phyloP scores from a whole-genome alignment of 345 rosid species.

The Populus nigra region DNA sequence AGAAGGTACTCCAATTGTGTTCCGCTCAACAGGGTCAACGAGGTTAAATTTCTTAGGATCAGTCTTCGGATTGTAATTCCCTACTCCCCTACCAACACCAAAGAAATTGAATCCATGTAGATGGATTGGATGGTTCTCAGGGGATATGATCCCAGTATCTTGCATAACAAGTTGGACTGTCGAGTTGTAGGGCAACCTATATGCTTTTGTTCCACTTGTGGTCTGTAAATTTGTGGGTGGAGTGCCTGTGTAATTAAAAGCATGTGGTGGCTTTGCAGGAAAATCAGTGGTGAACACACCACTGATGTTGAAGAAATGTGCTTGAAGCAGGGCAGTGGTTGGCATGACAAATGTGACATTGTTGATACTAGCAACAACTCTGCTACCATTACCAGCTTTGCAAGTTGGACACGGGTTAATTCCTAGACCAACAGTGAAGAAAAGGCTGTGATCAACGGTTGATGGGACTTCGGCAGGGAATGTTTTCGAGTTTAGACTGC shows the following conservation, averaged over 20 bases:
- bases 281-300: constrained; percentile 42
- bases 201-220: constrained; percentile 28
- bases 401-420: constrained; percentile 61
- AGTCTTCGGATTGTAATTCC: constrained; percentile 29
- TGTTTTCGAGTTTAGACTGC: constrained; percentile 53
- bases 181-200: constrained; percentile 27
- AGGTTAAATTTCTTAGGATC: constrained; percentile 47
- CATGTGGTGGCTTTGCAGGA: constrained; percentile 34
- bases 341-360: constrained; percentile 72
- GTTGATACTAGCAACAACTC: constrained; percentile 54
- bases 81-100: constrained; percentile 33
- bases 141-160: constrained; percentile 41
- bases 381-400: constrained; percentile 48
- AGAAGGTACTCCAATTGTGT: constrained; percentile 68
- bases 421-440: constrained; percentile 50
- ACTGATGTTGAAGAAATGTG: constrained; percentile 48
- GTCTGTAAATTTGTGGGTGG: constrained; percentile 24
- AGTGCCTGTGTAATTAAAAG: constrained; percentile 29
- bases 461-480: constrained; percentile 63
- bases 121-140: constrained; percentile 40
- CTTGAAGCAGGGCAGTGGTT: constrained; percentile 49
- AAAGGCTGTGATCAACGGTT: constrained; percentile 47
- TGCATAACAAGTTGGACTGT: constrained; percentile 42
- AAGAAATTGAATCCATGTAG: constrained; percentile 46
- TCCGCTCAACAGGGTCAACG: constrained; percentile 73